phyloP scores from a whole-genome alignment of 1,284 basidiomycete genomes.

The Pholiota adiposa region DNA sequence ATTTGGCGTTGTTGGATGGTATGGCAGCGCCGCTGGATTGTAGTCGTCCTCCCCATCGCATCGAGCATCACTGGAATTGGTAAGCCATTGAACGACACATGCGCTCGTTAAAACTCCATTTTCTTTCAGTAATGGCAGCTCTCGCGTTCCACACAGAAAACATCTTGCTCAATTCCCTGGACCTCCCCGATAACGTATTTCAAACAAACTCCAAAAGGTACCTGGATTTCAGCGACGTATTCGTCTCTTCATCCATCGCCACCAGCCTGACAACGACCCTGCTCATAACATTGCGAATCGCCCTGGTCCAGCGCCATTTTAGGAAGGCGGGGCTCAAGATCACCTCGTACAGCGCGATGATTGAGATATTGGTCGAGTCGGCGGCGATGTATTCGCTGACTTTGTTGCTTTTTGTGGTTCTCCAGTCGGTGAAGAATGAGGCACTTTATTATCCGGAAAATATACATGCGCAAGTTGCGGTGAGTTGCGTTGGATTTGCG shows the following conservation, averaged over 20 bases:
- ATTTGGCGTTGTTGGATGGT: constrained; percentile 7
- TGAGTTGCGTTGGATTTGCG: not conserved
- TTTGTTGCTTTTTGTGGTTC: not conserved
- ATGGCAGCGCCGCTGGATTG: constrained; percentile 3
- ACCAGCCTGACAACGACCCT: not conserved
- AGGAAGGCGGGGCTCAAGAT: not conserved
- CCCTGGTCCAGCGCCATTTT: not conserved
- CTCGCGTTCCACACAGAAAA: not conserved
- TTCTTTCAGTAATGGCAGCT: not conserved
- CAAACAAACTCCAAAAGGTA: not conserved
- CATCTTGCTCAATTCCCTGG: not conserved
- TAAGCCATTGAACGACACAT: no score
- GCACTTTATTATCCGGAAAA: not conserved
- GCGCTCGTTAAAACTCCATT: not conserved
- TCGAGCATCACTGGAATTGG: not conserved
- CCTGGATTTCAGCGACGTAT: not conserved
- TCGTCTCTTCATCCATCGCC: not conserved
- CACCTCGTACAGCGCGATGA: not conserved
- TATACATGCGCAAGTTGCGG: not conserved
- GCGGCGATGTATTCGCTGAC: not conserved
- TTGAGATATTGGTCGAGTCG: constrained; percentile 2
- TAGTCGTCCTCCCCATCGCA: not conserved
- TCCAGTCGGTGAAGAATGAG: not conserved
- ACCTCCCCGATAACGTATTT: not conserved
- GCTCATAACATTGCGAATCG: not conserved